Evolutionary conservation across 1,139 yeast genomes (phyloP).

Genomic region (Debaryomyces psychrophilus): DNA sequence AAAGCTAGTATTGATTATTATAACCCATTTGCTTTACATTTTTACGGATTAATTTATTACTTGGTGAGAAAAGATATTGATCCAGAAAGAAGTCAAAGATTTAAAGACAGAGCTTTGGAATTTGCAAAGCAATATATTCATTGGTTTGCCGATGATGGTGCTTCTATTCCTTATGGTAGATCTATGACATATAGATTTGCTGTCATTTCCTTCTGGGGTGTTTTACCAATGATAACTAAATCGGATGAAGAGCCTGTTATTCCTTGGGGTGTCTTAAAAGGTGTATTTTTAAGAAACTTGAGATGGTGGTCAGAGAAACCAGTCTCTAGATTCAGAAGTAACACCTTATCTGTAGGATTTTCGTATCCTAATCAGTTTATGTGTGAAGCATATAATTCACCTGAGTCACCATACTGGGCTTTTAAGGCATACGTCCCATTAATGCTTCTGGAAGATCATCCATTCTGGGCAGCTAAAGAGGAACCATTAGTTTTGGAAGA

Average conservation of each 20-base stretch:
- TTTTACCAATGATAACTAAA: slow-evolving; percentile 21
- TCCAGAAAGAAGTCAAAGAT: slow-evolving; percentile 17
- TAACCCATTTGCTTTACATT: slow-evolving; percentile 32
- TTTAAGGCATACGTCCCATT: slow-evolving; percentile 26
- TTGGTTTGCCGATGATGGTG: slow-evolving; percentile 27
- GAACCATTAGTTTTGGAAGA: slow-evolving; percentile 12
- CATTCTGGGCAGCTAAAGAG: slow-evolving; percentile 20
- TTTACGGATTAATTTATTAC: slow-evolving; percentile 27
- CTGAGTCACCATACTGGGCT: slow-evolving; percentile 34
- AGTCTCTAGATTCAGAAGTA: slow-evolving; percentile 19
- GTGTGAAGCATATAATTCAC: slow-evolving; percentile 30
- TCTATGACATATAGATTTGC: slow-evolving; percentile 31
- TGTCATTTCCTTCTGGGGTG: slow-evolving; percentile 30
- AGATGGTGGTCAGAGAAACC: slow-evolving; percentile 33
- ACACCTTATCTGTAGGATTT: too few relatives aligned
- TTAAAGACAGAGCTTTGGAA: slow-evolving; percentile 19
- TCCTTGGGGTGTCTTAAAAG: too few relatives aligned
- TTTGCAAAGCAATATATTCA: slow-evolving; percentile 24
- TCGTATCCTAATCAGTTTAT: slow-evolving; percentile 29
- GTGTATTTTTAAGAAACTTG: slow-evolving; percentile 24
- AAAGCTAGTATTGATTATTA: slow-evolving; percentile 27
- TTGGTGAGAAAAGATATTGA: slow-evolving; percentile 16
- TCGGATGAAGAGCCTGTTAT: slow-evolving; percentile 15
- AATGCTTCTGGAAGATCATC: slow-evolving; percentile 18
- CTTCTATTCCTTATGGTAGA: slow-evolving; percentile 29